Base-by-base conservation (phyloP, 495 filamentous ascomycete genomes). In the Neurospora terricola region DNA sequence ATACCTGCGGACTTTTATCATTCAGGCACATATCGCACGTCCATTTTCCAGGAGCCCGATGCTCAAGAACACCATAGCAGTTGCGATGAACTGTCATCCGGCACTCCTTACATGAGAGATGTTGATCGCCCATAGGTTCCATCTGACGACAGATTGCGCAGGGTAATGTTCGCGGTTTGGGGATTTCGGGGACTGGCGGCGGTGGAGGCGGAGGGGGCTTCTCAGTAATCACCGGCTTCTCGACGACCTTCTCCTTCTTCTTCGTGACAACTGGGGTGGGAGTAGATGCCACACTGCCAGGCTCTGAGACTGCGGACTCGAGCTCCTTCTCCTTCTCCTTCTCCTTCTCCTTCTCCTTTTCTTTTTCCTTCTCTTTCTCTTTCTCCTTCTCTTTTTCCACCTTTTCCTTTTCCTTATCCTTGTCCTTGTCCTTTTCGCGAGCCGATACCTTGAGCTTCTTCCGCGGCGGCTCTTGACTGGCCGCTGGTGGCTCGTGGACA, bases 1-100 rank as follows among this genome's bases (percentile, higher is more conserved):
- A 96, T 27, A 96, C 90, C 74, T 91, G 88, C 4, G 93, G 93
- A 73, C 88, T 93, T 76, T 93, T 92, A 77, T 99, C 96, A 78
- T 99, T 99, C 14, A 89, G 84, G 83, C 96, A 99, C 88, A 92
- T 95, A 81, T 99, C 96, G 81, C 96, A 99, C 23, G 92, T 86
- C 96, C 96, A 99, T 81, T 97, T 97, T 70, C 86, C 87, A 37
- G 87, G 86, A 48, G 88, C 88, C n/a, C 90, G 88, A 66, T 86
- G 86, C 37, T 92, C 90, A 3, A 88, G 81, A 38, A 98, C 86
- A 21, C 96, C 96, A 80, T 98, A 99, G 80, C 96, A 99, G 72
- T 90, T 90, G 59, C 91, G 90, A 80, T 99, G 96, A n/a, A 99
- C 95, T 1, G 94, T 92, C 77, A 99, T 84, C 68, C 92, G 91